These are phyloP conservation scores for Xerocomellus intermedius DNA, from an alignment of 768 basidiomycete species.

Conservation along the genomic window DNA sequence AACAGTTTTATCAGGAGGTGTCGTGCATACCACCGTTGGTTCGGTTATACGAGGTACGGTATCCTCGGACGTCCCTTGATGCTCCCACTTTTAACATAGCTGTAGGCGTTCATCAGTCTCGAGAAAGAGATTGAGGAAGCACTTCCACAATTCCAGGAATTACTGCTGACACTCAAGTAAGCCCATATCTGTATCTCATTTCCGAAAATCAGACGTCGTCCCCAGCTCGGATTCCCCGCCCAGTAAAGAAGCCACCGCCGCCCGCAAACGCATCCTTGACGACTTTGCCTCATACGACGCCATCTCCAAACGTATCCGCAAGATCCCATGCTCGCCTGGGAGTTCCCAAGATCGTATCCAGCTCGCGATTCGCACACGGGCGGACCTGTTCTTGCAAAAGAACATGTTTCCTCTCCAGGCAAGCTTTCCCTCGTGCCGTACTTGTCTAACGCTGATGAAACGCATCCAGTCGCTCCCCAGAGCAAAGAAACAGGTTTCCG, in stretches of 20 bases:
- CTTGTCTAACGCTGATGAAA: not conserved
- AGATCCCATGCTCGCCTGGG: constrained; percentile 61
- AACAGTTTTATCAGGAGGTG: constrained; percentile 74
- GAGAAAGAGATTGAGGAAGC: constrained; percentile 90
- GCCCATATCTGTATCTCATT: constrained; percentile 9
- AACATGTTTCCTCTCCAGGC: constrained; percentile 68
- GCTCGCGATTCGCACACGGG: constrained; percentile 71
- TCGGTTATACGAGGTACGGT: constrained; percentile 65
- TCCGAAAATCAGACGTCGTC: not conserved
- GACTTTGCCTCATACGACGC: constrained; percentile 88
- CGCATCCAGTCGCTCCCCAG: constrained; percentile 46
- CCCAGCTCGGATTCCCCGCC: constrained; percentile 48
- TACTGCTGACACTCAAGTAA: constrained; percentile 69
- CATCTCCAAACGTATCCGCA: constrained; percentile 80
- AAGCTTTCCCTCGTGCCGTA: not conserved
- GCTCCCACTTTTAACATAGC: not conserved
- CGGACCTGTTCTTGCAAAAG: constrained; percentile 80
- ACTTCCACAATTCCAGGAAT: constrained; percentile 86
- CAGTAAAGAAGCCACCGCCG: constrained; percentile 62
- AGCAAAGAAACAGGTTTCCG: constrained; percentile 35
- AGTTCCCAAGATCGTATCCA: constrained; percentile 85
- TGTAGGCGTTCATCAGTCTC: constrained; percentile 63
- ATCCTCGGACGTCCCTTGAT: not conserved
- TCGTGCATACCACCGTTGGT: constrained; percentile 57
- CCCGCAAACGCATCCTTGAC: constrained; percentile 80